These are phyloP conservation scores for Termitomyces titanicus DNA, from an alignment of 768 basidiomycete genomes.

Conservation along the genomic window DNA sequence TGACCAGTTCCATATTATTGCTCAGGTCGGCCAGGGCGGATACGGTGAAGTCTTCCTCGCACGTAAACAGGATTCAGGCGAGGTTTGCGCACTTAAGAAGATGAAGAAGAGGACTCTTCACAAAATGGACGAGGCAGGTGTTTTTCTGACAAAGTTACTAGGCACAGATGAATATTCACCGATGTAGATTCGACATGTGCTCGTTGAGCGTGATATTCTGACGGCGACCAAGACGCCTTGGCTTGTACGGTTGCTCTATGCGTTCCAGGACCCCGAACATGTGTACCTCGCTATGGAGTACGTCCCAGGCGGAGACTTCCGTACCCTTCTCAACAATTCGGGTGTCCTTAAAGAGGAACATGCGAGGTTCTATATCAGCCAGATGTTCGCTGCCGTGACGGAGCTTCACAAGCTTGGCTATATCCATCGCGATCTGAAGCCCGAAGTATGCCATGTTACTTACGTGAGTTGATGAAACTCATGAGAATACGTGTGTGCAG, in stretches of 20 bases:
- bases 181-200: slow-evolving; percentile 89
- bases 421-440: slow-evolving; percentile 97
- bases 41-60: slow-evolving; percentile 98
- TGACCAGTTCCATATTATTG: slow-evolving; percentile 97
- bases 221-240: slow-evolving; percentile 97
- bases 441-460: slow-evolving; percentile 62
- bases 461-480: background rate
- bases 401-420: slow-evolving; percentile 97
- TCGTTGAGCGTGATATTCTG: slow-evolving; percentile 96
- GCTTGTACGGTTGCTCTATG: slow-evolving; percentile 92
- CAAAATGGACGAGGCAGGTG: slow-evolving; percentile 96
- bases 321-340: slow-evolving; percentile 95
- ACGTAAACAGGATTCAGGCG: slow-evolving; percentile 90
- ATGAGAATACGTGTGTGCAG: slow-evolving; percentile 31
- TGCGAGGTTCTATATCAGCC: slow-evolving; percentile 93
- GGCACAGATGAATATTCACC: background rate
- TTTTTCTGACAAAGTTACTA: background rate
- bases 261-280: slow-evolving; percentile 89
- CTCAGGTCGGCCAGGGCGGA: slow-evolving; percentile 97
- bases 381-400: slow-evolving; percentile 94
- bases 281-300: slow-evolving; percentile 99
- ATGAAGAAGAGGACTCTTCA: slow-evolving; percentile 92
- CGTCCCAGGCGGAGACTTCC: slow-evolving; percentile 97
- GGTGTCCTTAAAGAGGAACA: slow-evolving; percentile 98
- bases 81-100: slow-evolving; percentile 96